phyloP scores from a whole-genome alignment of 495 filamentous ascomycete species.

The Penicillium silybi region DNA sequence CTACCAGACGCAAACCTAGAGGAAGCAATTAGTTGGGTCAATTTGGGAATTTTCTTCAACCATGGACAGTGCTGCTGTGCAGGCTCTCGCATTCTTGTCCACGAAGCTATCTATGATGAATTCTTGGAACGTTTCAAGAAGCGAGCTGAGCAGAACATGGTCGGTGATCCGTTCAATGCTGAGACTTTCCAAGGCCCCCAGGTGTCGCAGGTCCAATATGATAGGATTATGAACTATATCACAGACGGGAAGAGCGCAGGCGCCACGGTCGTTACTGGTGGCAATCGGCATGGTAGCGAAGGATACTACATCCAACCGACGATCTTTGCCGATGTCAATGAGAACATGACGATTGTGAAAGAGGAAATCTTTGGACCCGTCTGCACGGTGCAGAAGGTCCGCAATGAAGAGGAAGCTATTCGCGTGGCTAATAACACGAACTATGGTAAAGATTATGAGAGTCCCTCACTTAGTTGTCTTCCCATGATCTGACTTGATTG shows the following conservation, averaged over 20 bases:
- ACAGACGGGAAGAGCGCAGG: constrained; percentile 71
- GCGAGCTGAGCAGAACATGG: constrained; percentile 23
- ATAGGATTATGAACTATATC: constrained; percentile 78
- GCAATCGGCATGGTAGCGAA: constrained; percentile 42
- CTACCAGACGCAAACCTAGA: constrained; percentile 44
- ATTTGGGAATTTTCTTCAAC: constrained; percentile 43
- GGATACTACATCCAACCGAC: constrained; percentile 50
- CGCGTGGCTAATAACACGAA: too few relatives aligned
- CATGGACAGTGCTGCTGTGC: constrained; percentile 55
- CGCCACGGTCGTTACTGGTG: constrained; percentile 69
- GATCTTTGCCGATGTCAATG: constrained; percentile 39
- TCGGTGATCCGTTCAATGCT: constrained; percentile 77
- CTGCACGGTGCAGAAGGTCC: neutral
- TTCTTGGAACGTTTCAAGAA: constrained; percentile 37
- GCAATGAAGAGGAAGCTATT: neutral
- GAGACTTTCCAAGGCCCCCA: constrained; percentile 76
- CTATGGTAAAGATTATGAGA: too few relatives aligned
- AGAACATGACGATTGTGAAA: constrained; percentile 36
- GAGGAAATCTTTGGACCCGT: constrained; percentile 53
- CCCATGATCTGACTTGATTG: too few relatives aligned
- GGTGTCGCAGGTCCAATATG: constrained; percentile 74
- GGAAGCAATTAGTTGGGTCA: constrained; percentile 36
- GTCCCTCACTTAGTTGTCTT: too few relatives aligned
- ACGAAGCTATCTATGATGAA: constrained; percentile 50
- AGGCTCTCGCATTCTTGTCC: constrained; percentile 50